Evolutionary conservation across 2,329 filamentous ascomycete genomes (phyloP), one percentile per base, ranked within the genome.

Genomic region (Aspergillus vadensis): DNA sequence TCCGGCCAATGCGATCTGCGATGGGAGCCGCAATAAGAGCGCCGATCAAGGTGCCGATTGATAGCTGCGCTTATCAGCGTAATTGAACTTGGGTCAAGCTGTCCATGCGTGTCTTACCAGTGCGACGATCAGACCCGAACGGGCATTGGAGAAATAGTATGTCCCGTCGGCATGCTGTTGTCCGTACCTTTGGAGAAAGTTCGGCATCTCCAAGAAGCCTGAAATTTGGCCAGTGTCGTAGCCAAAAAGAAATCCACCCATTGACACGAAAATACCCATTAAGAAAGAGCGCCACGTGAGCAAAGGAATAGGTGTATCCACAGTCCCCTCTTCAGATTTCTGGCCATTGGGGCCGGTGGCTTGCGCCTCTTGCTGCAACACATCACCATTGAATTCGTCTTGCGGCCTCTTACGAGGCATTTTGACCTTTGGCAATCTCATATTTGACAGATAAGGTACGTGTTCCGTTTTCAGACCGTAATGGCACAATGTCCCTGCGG

Each of bases 11-110:
- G 1, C 72, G 71, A 68, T 80, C 77, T 12, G 78, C 77, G 15
- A 80, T 66, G 0, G 76, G 76, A 5, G 76, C 79, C 15, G 74
- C 77, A 5, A 74, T 8, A 12, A 79, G 64, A n/a, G 77, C 77
- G 14, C 78, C 79, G 1, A 79, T 72, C 44, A 80, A 63, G 1
- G 79, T 79, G 57, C 79, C 79, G 51, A 79, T 75, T 1, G 78
- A 78, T 2, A 80, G 67, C 76, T 79, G 38, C n/a, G 32, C 10
- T 30, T 50, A 8, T 59, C 10, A 60, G 48, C 19, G 41, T 10
- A 5, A 30, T 15, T 14, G n/a, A 15, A 4, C 5, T 10, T 19
- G 17, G 5, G 32, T 47, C n/a, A 23, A 9, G 15, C 5, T 2
- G 14, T 15, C 19, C 3, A 21, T 23, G 6, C 14, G 4, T 7